Evolutionary conservation across 495 filamentous ascomycete species (phyloP).

Genomic region (Usnea hakonensis): DNA sequence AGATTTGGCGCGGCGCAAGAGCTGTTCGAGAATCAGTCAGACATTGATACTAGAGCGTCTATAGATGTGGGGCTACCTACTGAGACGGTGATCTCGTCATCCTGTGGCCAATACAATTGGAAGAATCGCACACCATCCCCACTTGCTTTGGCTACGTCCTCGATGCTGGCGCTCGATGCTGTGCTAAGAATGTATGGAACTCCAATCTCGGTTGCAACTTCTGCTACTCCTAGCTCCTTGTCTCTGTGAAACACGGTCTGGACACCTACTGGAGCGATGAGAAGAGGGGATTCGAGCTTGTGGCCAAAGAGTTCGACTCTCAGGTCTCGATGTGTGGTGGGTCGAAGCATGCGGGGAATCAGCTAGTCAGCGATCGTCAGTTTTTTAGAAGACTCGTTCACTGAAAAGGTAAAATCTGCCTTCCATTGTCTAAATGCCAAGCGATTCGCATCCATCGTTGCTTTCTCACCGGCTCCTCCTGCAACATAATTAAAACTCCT

Average conservation of each 20-base stretch:
- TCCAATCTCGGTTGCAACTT: slow-evolving; percentile 43
- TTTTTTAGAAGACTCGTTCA: no score
- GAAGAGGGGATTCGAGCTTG: slow-evolving; percentile 41
- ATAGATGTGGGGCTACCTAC: neutral
- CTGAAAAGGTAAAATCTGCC: slow-evolving; percentile 22
- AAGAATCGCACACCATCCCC: slow-evolving; percentile 41
- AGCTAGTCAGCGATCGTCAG: slow-evolving; percentile 10
- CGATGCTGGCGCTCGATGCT: slow-evolving; percentile 34
- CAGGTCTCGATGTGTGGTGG: slow-evolving; percentile 40
- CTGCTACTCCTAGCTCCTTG: slow-evolving; percentile 46
- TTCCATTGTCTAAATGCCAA: slow-evolving; percentile 60
- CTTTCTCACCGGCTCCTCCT: slow-evolving; percentile 57
- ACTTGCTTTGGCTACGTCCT: slow-evolving; percentile 38
- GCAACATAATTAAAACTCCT: slow-evolving; percentile 53
- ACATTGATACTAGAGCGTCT: neutral
- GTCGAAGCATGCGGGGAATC: slow-evolving; percentile 38
- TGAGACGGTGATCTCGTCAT: slow-evolving; percentile 51
- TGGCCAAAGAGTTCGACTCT: slow-evolving; percentile 51
- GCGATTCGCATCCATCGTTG: slow-evolving; percentile 59
- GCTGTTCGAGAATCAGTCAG: slow-evolving; percentile 1
- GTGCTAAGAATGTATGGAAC: slow-evolving; percentile 49
- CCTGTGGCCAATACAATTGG: slow-evolving; percentile 63
- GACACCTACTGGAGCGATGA: slow-evolving; percentile 55
- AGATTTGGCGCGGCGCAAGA: slow-evolving; percentile 56
- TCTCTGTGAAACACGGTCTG: slow-evolving; percentile 50